phyloP scores from a whole-genome alignment of 441 rosid species.

The Eugenia klotzschiana region DNA sequence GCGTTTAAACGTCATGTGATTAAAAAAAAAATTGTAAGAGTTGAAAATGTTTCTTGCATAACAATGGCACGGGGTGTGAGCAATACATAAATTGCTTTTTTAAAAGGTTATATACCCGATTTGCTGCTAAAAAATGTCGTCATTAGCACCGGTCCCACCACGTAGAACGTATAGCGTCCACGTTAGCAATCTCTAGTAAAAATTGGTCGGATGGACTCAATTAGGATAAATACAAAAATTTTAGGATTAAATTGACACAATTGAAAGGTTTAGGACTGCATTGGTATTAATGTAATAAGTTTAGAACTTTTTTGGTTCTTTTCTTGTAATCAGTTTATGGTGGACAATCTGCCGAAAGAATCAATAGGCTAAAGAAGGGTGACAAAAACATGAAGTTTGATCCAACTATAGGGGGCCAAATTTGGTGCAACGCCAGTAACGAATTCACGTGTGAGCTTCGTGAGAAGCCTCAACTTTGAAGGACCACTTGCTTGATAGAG shows the following conservation, averaged over 20 bases:
- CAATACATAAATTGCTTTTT: neutral
- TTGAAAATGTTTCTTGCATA: neutral
- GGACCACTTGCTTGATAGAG: neutral
- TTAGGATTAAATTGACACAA: too few species aligned
- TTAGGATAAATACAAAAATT: fast-evolving
- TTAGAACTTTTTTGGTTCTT: too few species aligned
- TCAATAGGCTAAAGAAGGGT: neutral
- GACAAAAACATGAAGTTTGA: neutral
- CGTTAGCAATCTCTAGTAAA: too few species aligned
- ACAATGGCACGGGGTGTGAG: neutral
- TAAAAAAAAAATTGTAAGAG: neutral
- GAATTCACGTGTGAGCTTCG: neutral
- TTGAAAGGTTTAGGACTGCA: too few species aligned
- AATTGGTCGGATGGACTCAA: too few species aligned
- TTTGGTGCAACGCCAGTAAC: neutral
- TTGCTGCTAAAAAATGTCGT: neutral
- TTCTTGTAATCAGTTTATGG: neutral
- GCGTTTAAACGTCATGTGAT: neutral
- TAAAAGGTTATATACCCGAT: neutral
- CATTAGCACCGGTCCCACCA: too few species aligned
- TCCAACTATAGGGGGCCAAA: neutral
- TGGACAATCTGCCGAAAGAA: neutral
- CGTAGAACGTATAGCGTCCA: fast-evolving
- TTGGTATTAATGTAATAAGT: too few species aligned
- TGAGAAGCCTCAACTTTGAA: neutral